Percentiles rank a stretch among this genome's conserved stretches.
These are phyloP conservation scores for Peterozyma xylosa DNA, from an alignment of 805 yeast species.

Conservation along the genomic window DNA sequence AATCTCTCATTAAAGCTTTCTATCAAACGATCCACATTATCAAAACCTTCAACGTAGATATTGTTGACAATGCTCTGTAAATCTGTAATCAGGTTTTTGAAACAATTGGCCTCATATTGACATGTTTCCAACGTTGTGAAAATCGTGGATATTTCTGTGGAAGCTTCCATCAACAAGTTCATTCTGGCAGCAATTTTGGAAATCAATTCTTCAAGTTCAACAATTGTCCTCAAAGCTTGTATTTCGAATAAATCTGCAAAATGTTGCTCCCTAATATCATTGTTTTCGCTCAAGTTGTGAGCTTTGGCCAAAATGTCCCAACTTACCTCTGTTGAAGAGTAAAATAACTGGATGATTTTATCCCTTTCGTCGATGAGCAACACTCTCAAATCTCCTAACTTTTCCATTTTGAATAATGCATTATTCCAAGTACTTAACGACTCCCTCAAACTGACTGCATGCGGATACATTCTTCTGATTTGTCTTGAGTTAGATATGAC, in stretches of 20 bases:
- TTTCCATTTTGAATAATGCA: slow-evolving; percentile 20
- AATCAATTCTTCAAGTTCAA: slow-evolving; percentile 24
- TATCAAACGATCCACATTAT: slow-evolving; percentile 25
- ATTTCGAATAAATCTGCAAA: slow-evolving; percentile 22
- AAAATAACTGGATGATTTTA: slow-evolving; percentile 24
- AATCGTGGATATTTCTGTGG: slow-evolving; percentile 13
- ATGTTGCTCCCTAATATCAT: slow-evolving; percentile 13
- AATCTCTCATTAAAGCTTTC: slow-evolving; percentile 25
- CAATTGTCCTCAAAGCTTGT: slow-evolving; percentile 20
- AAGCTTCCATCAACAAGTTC: slow-evolving; percentile 20
- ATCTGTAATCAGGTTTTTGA: slow-evolving; percentile 14
- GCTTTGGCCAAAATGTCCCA: slow-evolving; percentile 52
- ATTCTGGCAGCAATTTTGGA: slow-evolving; percentile 21
- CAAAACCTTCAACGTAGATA: slow-evolving; percentile 27
- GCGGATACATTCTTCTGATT: slow-evolving; percentile 47
- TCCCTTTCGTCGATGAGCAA: slow-evolving; percentile 29
- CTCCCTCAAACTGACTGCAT: slow-evolving; percentile 47
- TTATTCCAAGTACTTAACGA: slow-evolving; percentile 33
- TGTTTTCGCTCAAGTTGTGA: slow-evolving; percentile 29
- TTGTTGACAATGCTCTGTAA: slow-evolving; percentile 29
- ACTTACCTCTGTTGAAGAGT: slow-evolving; percentile 26
- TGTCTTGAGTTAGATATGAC: slow-evolving; percentile 39
- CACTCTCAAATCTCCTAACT: slow-evolving; percentile 31
- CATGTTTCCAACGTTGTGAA: slow-evolving; percentile 20
- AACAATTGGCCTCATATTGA: slow-evolving; percentile 12